phyloP scores from a whole-genome alignment of 768 basidiomycete genomes.

The Russula olivacea region DNA sequence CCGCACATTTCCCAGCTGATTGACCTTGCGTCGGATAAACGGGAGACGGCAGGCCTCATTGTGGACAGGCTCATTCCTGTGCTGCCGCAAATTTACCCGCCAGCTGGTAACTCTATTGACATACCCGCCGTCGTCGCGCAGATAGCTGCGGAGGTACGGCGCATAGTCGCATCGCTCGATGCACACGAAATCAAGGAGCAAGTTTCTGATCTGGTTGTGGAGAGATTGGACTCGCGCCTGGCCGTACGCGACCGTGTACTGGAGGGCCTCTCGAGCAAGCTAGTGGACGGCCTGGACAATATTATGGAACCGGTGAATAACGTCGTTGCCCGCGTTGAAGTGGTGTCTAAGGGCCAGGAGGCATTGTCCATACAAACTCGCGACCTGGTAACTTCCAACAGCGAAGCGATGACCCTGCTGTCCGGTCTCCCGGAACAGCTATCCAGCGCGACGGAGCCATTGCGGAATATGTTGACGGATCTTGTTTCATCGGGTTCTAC shows the following conservation, averaged over 20 bases:
- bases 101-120: conserved; percentile 38
- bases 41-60: conserved; percentile 79
- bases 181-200: conserved; percentile 86
- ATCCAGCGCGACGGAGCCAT: conserved; percentile 38
- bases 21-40: conserved; percentile 82
- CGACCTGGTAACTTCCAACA: conserved; percentile 38
- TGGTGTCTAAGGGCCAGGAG: conserved; percentile 40
- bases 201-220: conserved; percentile 82
- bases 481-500: conserved; percentile 24
- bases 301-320: conserved; percentile 40
- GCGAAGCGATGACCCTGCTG: conserved; percentile 38
- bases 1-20: conserved; percentile 86
- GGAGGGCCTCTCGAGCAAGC: conserved; percentile 49
- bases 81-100: conserved; percentile 40
- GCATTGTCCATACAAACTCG: conserved; percentile 36
- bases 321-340: conserved; percentile 38
- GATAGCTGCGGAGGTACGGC: conserved; percentile 63
- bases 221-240: conserved; percentile 74
- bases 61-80: conserved; percentile 66
- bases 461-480: conserved; percentile 34
- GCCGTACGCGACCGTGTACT: conserved; percentile 68
- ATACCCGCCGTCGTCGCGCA: conserved; percentile 50
- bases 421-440: conserved; percentile 46
- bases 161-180: conserved; percentile 69
- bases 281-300: conserved; percentile 48